Percentiles rank a stretch among this genome's conserved stretches.
phyloP scores from a whole-genome alignment of 2,329 filamentous ascomycete species.

The Conoideocrella luteorostrata region DNA sequence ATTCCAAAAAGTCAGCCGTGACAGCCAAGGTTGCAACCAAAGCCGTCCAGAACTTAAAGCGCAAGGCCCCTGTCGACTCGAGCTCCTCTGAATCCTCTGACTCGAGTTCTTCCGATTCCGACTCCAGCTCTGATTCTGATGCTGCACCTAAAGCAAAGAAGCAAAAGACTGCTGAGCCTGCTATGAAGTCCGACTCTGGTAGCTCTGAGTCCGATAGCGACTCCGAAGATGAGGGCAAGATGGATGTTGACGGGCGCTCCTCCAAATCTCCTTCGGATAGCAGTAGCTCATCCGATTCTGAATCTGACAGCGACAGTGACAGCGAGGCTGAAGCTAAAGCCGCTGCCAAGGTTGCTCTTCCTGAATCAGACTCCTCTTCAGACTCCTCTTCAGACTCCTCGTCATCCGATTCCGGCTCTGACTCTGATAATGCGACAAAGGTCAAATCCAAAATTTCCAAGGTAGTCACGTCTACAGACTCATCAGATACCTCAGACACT shows the following conservation, averaged over 20 bases:
- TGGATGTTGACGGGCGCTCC: slow-evolving; percentile 20
- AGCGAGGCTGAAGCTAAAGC: slow-evolving; percentile 9
- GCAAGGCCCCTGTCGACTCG: slow-evolving; percentile 29
- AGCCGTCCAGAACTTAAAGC: slow-evolving; percentile 28
- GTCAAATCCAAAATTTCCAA: slow-evolving; percentile 15
- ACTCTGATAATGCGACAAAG: slow-evolving; percentile 22
- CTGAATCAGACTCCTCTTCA: slow-evolving; percentile 18
- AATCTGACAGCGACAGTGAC: slow-evolving; percentile 9
- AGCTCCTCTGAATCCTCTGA: slow-evolving; percentile 19
- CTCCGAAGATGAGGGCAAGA: slow-evolving; percentile 9
- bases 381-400: slow-evolving; percentile 24
- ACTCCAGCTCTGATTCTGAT: slow-evolving; percentile 37
- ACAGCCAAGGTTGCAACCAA: slow-evolving; percentile 15
- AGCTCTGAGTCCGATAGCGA: slow-evolving; percentile 12
- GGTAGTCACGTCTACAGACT: slow-evolving; percentile 17
- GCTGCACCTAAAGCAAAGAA: slow-evolving; percentile 48
- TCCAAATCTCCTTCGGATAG: slow-evolving; percentile 15
- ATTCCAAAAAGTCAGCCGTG: slow-evolving; percentile 12
- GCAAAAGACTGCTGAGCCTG: slow-evolving; percentile 30
- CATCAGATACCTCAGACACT: slow-evolving; percentile 43
- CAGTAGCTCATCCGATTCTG: slow-evolving; percentile 15
- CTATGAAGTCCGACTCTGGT: slow-evolving; percentile 12
- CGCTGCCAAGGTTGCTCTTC: slow-evolving; percentile 18
- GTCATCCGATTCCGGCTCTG: slow-evolving; percentile 23
- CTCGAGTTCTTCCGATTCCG: slow-evolving; percentile 27